Percentiles rank a stretch among this genome's conserved stretches.
Conservation (phyloP, 140 eudicot genomes). For the Stevia rebaudiana region DNA sequence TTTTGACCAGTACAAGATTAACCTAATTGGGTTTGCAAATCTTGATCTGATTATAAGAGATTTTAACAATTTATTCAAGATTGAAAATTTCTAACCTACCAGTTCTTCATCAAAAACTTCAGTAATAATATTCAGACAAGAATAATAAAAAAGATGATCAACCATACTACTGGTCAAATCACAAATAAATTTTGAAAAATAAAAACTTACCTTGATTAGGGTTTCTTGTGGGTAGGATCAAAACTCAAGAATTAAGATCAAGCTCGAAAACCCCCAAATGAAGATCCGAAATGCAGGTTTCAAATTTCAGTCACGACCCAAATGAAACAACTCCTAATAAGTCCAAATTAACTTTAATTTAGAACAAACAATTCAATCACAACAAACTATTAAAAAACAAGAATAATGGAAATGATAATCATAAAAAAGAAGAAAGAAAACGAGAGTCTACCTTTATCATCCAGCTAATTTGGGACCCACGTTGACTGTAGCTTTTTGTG, state of each 20-base stretch:
- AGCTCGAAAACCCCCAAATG: constrained; percentile 12
- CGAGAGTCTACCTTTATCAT: constrained; percentile 26
- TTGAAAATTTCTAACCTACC: constrained; percentile 11
- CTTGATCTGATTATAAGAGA: constrained; percentile 7
- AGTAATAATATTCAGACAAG: constrained; percentile 3
- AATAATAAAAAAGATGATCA: constrained; percentile 2
- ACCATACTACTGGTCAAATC: background rate
- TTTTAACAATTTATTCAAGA: background rate
- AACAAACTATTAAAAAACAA: background rate
- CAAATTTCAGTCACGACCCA: constrained; percentile 12
- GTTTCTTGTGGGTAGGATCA: constrained; percentile 13
- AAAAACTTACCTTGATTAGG: constrained; percentile 21
- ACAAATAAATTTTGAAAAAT: background rate
- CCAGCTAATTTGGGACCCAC: constrained; percentile 40
- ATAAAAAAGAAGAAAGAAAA: constrained; percentile 24
- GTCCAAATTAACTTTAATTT: constrained; percentile 23
- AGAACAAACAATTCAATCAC: no score
- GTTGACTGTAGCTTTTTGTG: constrained; percentile 12
- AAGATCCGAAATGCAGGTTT: constrained; percentile 27
- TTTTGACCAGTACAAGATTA: background rate
- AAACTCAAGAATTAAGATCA: constrained; percentile 1
- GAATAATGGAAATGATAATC: constrained; percentile 18
- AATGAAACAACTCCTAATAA: constrained; percentile 18
- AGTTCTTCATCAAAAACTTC: background rate
- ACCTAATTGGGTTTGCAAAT: constrained; percentile 7